Evolutionary conservation across 768 basidiomycete species (phyloP).

Genomic region (Rhizopogon vesiculosus): DNA sequence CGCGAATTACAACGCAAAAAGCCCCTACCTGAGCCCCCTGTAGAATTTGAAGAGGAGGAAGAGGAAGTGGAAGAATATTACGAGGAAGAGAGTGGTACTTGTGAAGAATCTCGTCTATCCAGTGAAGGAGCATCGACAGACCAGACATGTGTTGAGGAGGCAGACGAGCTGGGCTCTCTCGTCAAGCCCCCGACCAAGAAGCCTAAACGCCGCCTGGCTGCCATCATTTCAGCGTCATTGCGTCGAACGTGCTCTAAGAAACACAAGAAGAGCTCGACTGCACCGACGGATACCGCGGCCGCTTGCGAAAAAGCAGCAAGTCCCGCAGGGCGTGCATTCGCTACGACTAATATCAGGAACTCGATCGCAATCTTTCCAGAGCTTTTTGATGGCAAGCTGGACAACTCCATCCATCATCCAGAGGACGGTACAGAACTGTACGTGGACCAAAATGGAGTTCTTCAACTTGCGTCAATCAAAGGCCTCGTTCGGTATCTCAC

Average conservation of each 20-base stretch:
- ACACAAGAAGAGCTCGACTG: background rate
- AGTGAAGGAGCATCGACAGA: background rate
- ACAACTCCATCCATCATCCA: constrained; percentile 25
- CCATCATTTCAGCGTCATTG: constrained; percentile 9
- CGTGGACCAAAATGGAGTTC: constrained; percentile 20
- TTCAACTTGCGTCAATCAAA: constrained; percentile 32
- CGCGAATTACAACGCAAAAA: constrained; percentile 22
- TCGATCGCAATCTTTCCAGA: constrained; percentile 26
- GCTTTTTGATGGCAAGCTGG: constrained; percentile 17
- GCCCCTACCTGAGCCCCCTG: constrained; percentile 21
- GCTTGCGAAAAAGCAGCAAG: background rate
- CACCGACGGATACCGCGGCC: background rate
- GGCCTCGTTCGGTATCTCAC: constrained; percentile 45
- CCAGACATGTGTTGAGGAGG: background rate
- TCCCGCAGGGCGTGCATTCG: constrained; percentile 15
- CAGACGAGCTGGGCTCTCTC: background rate
- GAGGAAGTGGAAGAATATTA: background rate
- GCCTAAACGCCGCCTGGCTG: constrained; percentile 10
- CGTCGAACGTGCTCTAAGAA: background rate
- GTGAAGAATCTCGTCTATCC: background rate
- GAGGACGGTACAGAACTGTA: constrained; percentile 26
- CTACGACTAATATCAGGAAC: constrained; percentile 20
- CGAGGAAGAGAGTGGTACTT: background rate
- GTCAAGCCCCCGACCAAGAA: background rate
- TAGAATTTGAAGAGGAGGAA: background rate